Conservation (phyloP, 495 filamentous ascomycete genomes). For the Hyaloscypha variabilis region DNA sequence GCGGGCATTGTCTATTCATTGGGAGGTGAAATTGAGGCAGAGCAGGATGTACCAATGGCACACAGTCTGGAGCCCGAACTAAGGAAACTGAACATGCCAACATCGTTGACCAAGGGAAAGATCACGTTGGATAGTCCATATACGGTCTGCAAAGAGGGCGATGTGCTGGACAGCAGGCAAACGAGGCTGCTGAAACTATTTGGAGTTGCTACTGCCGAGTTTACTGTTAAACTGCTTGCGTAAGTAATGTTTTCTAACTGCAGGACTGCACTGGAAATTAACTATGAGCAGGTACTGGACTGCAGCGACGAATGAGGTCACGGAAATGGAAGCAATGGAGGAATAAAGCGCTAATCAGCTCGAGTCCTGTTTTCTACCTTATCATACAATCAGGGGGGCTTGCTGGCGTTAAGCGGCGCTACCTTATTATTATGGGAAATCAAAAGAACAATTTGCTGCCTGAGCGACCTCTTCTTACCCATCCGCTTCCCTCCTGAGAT, state of each 20-base stretch:
- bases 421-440: constrained; percentile 30
- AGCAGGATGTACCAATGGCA: constrained; percentile 82
- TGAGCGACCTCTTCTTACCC: constrained; percentile 33
- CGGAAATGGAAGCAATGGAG: constrained; percentile 51
- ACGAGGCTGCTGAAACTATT: constrained; percentile 94
- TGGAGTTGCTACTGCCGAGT: constrained; percentile 85
- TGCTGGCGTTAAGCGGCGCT: constrained; percentile 33
- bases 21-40: constrained; percentile 72
- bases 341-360: constrained; percentile 35
- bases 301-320: constrained; percentile 59
- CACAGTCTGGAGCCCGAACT: constrained; percentile 88
- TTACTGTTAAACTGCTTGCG: constrained; percentile 76
- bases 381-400: constrained; percentile 30
- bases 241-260: constrained; percentile 25
- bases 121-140: constrained; percentile 81
- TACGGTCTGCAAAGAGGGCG: constrained; percentile 77
- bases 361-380: constrained; percentile 29
- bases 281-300: constrained; percentile 58
- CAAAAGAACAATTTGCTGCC: constrained; percentile 32
- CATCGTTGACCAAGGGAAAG: constrained; percentile 82
- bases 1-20: constrained; percentile 75
- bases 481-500: constrained; percentile 24
- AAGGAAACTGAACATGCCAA: constrained; percentile 85
- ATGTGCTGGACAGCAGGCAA: constrained; percentile 83
- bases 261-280: constrained; percentile 13